These are phyloP conservation scores for Candida lessepsii DNA, from an alignment of 805 yeast species.

Conservation along the genomic window DNA sequence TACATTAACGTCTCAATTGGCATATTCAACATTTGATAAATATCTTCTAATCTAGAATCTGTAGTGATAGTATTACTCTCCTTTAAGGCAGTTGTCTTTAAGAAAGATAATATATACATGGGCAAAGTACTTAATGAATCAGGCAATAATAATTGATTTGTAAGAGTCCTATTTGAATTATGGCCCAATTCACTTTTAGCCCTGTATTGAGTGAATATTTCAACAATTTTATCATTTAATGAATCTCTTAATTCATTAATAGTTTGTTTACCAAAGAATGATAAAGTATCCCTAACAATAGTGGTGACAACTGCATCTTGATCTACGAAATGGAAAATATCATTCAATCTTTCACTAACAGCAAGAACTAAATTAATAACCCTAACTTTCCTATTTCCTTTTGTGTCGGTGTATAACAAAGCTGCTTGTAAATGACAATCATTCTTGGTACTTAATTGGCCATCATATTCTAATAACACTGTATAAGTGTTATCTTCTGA, in stretches of 20 bases:
- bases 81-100: conserved; percentile 64
- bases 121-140: conserved; percentile 73
- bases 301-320: conserved; percentile 48
- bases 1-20: conserved; percentile 57
- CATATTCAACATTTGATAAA: conserved; percentile 49
- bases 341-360: conserved; percentile 69
- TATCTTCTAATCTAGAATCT: conserved; percentile 63
- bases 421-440: conserved; percentile 95
- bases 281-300: conserved; percentile 38
- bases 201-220: conserved; percentile 48
- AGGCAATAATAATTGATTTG: conserved; percentile 75
- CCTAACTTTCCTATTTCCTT: conserved; percentile 79
- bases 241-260: conserved; percentile 39
- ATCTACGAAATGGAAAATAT: conserved; percentile 77
- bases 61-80: conserved; percentile 48
- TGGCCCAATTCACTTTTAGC: conserved; percentile 47
- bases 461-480: conserved; percentile 74
- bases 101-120: conserved; percentile 62
- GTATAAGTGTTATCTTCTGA: conserved; percentile 64
- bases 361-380: conserved; percentile 84
- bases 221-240: conserved; percentile 39
- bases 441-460: conserved; percentile 60
- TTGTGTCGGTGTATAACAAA: conserved; percentile 71
- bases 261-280: conserved; percentile 41
- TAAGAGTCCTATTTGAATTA: conserved; percentile 30